Conservation (phyloP, 2,329 filamentous ascomycete genomes). For the Samsoniella hepiali region DNA sequence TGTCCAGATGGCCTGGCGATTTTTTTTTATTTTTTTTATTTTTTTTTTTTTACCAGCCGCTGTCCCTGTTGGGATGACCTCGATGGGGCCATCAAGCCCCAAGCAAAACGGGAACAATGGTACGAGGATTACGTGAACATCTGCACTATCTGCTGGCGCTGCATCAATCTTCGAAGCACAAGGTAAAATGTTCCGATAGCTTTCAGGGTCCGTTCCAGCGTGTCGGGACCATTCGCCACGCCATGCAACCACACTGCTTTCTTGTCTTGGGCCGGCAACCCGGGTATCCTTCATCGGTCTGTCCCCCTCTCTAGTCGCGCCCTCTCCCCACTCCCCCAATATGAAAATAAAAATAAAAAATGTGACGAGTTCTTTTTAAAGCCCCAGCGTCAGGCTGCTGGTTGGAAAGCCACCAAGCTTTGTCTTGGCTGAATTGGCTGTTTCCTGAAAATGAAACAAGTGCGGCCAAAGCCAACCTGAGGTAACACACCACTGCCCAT, state of each 20-base stretch:
- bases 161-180: background rate
- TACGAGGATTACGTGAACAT: background rate
- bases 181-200: background rate
- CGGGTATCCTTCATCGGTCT: conserved; percentile 4
- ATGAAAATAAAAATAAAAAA: background rate
- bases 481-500: background rate
- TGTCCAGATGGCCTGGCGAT: background rate
- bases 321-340: background rate
- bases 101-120: background rate
- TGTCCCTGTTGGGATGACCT: too few species aligned
- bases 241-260: background rate
- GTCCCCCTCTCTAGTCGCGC: background rate
- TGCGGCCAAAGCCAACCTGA: background rate
- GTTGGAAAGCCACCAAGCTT: background rate
- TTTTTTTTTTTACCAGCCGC: background rate
- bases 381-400: background rate
- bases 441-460: conserved; percentile 3
- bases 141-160: background rate
- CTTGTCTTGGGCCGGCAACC: background rate
- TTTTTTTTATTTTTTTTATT: background rate
- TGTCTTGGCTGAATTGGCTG: background rate
- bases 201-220: background rate
- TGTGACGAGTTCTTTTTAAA: background rate
- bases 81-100: too few species aligned
- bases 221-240: background rate